phyloP scores from a whole-genome alignment of 2,329 filamentous ascomycete species.

The Cladophialophora bantiana region DNA sequence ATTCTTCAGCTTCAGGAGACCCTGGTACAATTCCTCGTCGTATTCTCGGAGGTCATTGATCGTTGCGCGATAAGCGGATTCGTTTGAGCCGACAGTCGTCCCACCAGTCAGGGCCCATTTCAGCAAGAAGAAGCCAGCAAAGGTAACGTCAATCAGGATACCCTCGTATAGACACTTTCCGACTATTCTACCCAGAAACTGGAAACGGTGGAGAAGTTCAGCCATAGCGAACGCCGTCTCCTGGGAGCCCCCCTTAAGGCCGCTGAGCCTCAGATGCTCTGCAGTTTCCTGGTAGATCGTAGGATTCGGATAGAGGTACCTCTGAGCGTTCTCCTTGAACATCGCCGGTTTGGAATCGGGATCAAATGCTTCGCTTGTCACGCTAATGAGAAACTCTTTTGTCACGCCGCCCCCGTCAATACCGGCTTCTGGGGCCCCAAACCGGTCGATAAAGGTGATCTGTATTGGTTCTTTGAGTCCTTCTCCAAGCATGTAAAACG shows the following conservation, averaged over 20 bases:
- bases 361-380: constrained; percentile 84
- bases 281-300: constrained; percentile 73
- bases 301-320: constrained; percentile 88
- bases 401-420: constrained; percentile 97
- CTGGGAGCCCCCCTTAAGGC: constrained; percentile 60
- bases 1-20: constrained; percentile 63
- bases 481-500: constrained; percentile 82
- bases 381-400: constrained; percentile 92
- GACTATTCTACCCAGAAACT: constrained; percentile 90
- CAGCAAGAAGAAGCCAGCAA: constrained; percentile 93
- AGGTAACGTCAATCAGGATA: constrained; percentile 89
- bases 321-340: constrained; percentile 84
- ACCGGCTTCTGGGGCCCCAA: constrained; percentile 83
- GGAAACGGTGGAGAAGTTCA: constrained; percentile 75
- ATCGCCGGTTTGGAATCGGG: constrained; percentile 63
- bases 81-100: constrained; percentile 66
- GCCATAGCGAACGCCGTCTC: constrained; percentile 65
- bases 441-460: constrained; percentile 94
- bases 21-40: constrained; percentile 88
- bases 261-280: constrained; percentile 57
- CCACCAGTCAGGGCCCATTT: constrained; percentile 87
- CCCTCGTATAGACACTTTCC: constrained; percentile 98
- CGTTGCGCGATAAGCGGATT: constrained; percentile 82
- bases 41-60: constrained; percentile 93
- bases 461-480: constrained; percentile 93